Evolutionary conservation across 2,329 filamentous ascomycete species (phyloP), one percentile per base, ranked within the genome.

Genomic region (Microcyclospora pomicola): DNA sequence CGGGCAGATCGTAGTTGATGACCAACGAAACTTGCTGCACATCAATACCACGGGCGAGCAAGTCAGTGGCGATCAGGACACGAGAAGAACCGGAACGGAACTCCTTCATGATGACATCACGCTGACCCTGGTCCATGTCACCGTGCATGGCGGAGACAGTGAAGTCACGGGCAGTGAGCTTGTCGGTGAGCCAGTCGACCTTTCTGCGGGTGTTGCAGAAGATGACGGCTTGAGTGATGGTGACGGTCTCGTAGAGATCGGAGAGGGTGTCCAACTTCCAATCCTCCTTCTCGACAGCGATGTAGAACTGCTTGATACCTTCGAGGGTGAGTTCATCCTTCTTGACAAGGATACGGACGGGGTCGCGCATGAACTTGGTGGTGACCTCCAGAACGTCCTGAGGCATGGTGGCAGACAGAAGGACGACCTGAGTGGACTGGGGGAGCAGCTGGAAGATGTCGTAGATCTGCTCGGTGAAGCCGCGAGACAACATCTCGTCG

Each of bases 161-260:
- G 75, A 98, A 98, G 71, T 98, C 88, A 72, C 54, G 85, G 57
- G 83, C 82, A 57, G 85, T 92, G 64, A 98, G 86, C 80, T 96
- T 96, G 71, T 96, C 88, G 53, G 91, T 96, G 56, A 98, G 82
- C 91, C 91, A 98, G 73, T 98, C 91, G 59, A 98, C 91, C 87
- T 98, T 98, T 76, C 88, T 82, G 66, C 91, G 83, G 62, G 91
- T 98, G 80, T 98, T 98, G 80, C 91, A 98, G 83, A 98, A 98
- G 71, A 98, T 98, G 68, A 98, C 91, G 43, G 91, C 91, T 69
- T 98, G 91, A 55, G 91, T 98, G 60, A 96, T 98, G 63, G 91
- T 98, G 62, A 98, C 82, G 40, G 91, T 98, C 73, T 98, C 91
- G 74, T 98, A 98, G 54, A 98, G 70, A 69, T 98, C 91, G 58